Conservation (phyloP, 169 alveolate genomes). For the Plasmodium sp. region DNA sequence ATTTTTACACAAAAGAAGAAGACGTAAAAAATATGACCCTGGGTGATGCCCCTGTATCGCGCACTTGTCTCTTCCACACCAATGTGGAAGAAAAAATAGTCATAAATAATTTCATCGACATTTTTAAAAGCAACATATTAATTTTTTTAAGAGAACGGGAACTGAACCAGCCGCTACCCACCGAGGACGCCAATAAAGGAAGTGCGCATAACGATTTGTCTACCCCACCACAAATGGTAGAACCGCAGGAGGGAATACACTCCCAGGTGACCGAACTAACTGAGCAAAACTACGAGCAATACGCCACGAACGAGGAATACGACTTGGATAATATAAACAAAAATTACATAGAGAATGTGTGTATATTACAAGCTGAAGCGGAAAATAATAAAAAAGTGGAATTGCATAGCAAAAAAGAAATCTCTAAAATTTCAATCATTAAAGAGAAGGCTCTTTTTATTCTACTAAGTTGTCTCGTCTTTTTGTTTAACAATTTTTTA, state of each 20-base stretch:
- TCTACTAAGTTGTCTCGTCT: constrained; percentile 36
- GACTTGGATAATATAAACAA: constrained; percentile 57
- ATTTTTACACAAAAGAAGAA: constrained; percentile 12
- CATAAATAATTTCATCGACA: constrained; percentile 66
- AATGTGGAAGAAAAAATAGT: constrained; percentile 19
- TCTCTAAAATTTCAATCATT: constrained; percentile 20
- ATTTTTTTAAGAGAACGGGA: constrained; percentile 24
- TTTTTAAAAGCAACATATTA: constrained; percentile 54
- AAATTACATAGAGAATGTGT: constrained; percentile 62
- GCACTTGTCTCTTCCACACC: background rate
- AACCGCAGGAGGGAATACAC: background rate
- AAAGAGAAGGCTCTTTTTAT: constrained; percentile 36
- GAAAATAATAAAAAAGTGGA: constrained; percentile 59
- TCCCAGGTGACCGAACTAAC: background rate
- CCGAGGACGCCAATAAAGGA: background rate
- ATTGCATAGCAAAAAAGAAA: constrained; percentile 47
- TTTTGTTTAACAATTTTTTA: constrained; percentile 59
- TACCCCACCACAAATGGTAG: background rate
- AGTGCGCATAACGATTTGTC: background rate
- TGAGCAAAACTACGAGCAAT: background rate
- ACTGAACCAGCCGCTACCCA: background rate
- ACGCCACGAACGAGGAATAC: constrained; percentile 23
- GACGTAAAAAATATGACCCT: constrained; percentile 11
- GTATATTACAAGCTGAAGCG: constrained; percentile 52
- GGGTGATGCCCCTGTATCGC: background rate